Evolutionary conservation across 2,329 filamentous ascomycete genomes (phyloP).

Genomic region (Sporothrix curviconia): DNA sequence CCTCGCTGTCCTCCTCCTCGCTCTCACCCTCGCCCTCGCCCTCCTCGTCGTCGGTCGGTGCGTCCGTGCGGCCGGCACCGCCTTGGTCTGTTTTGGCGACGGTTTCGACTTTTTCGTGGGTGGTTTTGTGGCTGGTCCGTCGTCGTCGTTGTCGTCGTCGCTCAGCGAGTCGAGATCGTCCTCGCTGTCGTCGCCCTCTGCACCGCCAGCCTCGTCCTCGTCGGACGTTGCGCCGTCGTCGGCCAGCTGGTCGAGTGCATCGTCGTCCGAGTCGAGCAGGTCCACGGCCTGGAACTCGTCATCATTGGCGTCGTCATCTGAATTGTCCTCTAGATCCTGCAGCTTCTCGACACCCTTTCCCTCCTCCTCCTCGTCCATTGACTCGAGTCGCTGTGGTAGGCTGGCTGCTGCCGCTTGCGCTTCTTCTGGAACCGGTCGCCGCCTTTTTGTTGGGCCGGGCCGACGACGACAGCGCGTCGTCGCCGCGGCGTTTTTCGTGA

Average conservation of each 20-base stretch:
- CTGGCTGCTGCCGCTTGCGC: slow-evolving; percentile 39
- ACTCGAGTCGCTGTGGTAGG: slow-evolving; percentile 45
- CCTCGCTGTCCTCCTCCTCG: slow-evolving; percentile 26
- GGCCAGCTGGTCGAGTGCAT: slow-evolving; percentile 46
- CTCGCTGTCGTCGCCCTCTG: slow-evolving; percentile 25
- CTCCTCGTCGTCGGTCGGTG: slow-evolving; percentile 27
- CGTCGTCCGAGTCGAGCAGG: slow-evolving; percentile 50
- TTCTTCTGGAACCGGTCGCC: slow-evolving; percentile 33
- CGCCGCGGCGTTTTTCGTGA: slow-evolving; percentile 13
- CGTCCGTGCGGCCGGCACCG: slow-evolving; percentile 12
- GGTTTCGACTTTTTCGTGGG: too few relatives aligned
- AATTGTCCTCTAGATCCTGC: slow-evolving; percentile 41
- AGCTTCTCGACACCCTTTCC: slow-evolving; percentile 34
- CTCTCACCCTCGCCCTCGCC: slow-evolving; percentile 29
- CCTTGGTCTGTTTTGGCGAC: too few relatives aligned
- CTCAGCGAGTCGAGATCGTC: slow-evolving; percentile 29
- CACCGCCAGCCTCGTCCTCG: slow-evolving; percentile 28
- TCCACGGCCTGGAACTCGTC: slow-evolving; percentile 44
- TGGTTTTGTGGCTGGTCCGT: slow-evolving; percentile 30
- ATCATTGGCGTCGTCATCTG: slow-evolving; percentile 31
- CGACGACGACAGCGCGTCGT: neutral
- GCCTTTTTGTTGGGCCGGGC: neutral
- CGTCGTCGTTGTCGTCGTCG: slow-evolving; percentile 27
- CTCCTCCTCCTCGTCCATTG: slow-evolving; percentile 33
- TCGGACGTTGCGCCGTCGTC: slow-evolving; percentile 36